Evolutionary conservation across 176 grass and related monocot species (phyloP).

Genomic region (Carex parvula): DNA sequence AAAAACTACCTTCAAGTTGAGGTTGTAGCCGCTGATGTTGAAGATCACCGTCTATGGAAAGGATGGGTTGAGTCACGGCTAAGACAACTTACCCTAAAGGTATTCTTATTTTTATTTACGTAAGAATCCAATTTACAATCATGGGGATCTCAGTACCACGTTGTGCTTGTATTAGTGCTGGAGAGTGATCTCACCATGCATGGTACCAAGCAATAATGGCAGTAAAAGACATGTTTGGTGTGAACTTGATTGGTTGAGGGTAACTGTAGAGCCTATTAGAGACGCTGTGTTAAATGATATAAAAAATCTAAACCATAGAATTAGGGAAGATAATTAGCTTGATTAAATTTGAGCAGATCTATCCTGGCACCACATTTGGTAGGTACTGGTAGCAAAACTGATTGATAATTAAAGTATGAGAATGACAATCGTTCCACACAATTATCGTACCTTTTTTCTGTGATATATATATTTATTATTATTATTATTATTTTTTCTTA

Average conservation of each 20-base stretch:
- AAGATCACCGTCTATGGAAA: constrained; percentile 94
- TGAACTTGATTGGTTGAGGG: neutral
- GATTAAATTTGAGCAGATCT: neutral
- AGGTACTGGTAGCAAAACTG: neutral
- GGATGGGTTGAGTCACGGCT: constrained; percentile 95
- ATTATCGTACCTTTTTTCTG: neutral
- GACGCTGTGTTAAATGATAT: neutral
- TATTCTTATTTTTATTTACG: constrained; percentile 18
- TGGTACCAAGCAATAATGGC: neutral
- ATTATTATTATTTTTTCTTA: constrained; percentile 2
- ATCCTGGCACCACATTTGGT: neutral
- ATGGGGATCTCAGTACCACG: neutral
- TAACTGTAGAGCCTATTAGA: neutral
- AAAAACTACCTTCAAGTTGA: constrained; percentile 99
- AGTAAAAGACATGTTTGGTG: neutral
- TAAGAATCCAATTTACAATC: neutral
- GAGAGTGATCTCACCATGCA: neutral
- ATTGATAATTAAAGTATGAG: neutral
- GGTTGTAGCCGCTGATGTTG: constrained; percentile 61
- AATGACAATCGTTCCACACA: neutral
- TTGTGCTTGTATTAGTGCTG: neutral
- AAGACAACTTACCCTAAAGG: constrained; percentile 92
- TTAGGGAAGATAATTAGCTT: neutral
- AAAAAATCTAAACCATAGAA: neutral
- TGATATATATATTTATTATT: neutral